Evolutionary conservation across 495 filamentous ascomycete genomes (phyloP).

Genomic region (Penicillium ucsense): DNA sequence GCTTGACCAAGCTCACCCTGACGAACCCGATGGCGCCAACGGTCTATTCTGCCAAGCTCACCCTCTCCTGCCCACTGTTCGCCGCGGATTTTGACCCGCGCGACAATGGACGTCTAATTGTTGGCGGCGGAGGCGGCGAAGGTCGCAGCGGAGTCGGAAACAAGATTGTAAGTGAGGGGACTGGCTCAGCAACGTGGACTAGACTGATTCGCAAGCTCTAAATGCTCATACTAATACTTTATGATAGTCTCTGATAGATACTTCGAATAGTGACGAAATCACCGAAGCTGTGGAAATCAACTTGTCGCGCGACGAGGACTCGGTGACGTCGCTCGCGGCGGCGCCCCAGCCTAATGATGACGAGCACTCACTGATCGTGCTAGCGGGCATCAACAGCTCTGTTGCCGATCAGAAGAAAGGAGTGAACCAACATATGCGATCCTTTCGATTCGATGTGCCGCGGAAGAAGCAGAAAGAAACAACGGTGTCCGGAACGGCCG

Average conservation of each 20-base stretch:
- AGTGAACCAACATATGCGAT: conserved; percentile 79
- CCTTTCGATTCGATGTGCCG: conserved; percentile 56
- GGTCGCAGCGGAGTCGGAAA: conserved; percentile 79
- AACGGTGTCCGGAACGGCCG: conserved; percentile 33
- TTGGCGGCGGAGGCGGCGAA: conserved; percentile 88
- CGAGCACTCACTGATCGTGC: conserved; percentile 44
- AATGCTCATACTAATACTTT: too few species aligned
- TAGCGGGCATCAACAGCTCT: conserved; percentile 83
- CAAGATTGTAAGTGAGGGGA: conserved; percentile 58
- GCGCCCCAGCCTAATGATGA: conserved; percentile 42
- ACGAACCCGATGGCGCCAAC: conserved; percentile 37
- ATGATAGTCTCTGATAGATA: conserved; percentile 58
- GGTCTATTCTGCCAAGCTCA: conserved; percentile 53
- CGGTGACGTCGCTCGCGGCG: conserved; percentile 70
- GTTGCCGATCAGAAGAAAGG: conserved; percentile 56
- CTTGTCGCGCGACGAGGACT: conserved; percentile 82
- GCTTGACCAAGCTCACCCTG: background rate
- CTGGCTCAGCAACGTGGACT: too few species aligned
- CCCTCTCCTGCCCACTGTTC: conserved; percentile 80
- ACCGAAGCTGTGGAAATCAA: conserved; percentile 62
- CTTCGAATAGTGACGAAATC: conserved; percentile 50
- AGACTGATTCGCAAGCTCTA: too few species aligned
- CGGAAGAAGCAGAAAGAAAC: conserved; percentile 17
- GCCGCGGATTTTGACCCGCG: conserved; percentile 80
- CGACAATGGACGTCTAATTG: conserved; percentile 62